phyloP scores from a whole-genome alignment of 139 green algal species.

The Chlamydomonas eustigma region DNA sequence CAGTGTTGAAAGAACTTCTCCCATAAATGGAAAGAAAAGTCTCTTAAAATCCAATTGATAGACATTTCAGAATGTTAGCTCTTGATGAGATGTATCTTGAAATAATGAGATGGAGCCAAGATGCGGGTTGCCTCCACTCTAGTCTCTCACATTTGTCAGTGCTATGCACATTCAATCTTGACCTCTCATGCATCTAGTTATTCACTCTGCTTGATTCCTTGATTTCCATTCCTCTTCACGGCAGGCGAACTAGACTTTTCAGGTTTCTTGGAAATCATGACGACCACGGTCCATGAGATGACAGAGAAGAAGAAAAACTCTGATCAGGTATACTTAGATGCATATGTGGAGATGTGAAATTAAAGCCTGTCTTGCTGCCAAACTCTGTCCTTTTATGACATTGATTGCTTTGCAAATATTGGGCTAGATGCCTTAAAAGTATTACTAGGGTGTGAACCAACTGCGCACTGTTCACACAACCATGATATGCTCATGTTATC shows the following conservation, averaged over 20 bases:
- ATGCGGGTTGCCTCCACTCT: too few species aligned
- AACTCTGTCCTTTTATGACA: neutral
- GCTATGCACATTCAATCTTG: neutral
- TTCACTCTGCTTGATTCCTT: neutral
- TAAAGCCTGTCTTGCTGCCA: neutral
- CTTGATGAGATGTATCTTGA: neutral
- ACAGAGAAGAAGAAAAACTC: conserved; percentile 13
- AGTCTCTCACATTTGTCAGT: neutral
- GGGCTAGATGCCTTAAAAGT: neutral
- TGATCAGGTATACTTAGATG: neutral
- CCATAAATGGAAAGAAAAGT: neutral
- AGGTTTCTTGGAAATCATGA: conserved; percentile 77
- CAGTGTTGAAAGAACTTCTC: neutral
- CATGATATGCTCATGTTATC: neutral
- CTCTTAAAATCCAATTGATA: neutral
- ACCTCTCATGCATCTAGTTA: neutral
- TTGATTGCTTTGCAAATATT: too few species aligned
- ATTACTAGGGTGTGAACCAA: neutral
- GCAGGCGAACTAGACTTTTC: neutral
- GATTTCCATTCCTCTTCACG: too few species aligned
- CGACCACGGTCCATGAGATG: conserved; percentile 38
- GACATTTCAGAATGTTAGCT: neutral
- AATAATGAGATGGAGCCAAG: neutral
- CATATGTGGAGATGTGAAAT: neutral
- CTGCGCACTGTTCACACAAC: neutral